Conservation (phyloP, 2,329 filamentous ascomycete species). For the Talaromyces albobiverticillius region DNA sequence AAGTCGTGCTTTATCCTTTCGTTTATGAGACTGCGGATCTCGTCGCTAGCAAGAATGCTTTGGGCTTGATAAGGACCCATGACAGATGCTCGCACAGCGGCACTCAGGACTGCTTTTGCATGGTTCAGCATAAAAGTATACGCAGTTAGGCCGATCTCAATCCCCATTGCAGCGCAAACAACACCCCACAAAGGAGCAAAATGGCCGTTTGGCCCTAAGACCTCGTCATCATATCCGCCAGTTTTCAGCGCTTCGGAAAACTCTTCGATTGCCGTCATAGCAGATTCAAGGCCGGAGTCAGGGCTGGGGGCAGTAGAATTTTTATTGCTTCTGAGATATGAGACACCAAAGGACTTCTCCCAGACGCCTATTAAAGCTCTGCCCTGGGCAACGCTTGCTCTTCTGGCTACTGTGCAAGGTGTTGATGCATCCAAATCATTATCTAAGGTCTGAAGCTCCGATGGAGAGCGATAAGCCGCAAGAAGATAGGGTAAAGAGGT, state of each 20-base stretch:
- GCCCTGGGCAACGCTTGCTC: constrained; percentile 61
- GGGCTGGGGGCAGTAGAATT: background rate
- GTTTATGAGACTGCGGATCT: constrained; percentile 52
- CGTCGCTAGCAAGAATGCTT: constrained; percentile 53
- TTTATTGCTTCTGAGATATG: constrained; percentile 23
- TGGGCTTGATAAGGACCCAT: constrained; percentile 66
- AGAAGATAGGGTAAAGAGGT: constrained; percentile 61
- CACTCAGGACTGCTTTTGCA: constrained; percentile 61
- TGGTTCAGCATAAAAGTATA: constrained; percentile 65
- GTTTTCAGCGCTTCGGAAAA: constrained; percentile 41
- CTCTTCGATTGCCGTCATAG: constrained; percentile 29
- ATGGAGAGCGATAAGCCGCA: constrained; percentile 51
- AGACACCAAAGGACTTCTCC: constrained; percentile 52
- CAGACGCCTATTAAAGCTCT: constrained; percentile 59
- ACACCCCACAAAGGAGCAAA: constrained; percentile 61
- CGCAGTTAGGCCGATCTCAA: constrained; percentile 52
- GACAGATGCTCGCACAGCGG: constrained; percentile 61
- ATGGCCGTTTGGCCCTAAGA: constrained; percentile 49
- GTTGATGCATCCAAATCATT: constrained; percentile 64
- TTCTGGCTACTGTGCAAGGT: constrained; percentile 59
- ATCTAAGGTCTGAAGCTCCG: constrained; percentile 52
- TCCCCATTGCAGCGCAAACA: constrained; percentile 51
- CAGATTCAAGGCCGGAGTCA: constrained; percentile 20
- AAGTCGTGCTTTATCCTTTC: constrained; percentile 49
- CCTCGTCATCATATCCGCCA: constrained; percentile 20